Base-by-base conservation (phyloP, 306 rosid genomes). In the Luffa acutangula region DNA sequence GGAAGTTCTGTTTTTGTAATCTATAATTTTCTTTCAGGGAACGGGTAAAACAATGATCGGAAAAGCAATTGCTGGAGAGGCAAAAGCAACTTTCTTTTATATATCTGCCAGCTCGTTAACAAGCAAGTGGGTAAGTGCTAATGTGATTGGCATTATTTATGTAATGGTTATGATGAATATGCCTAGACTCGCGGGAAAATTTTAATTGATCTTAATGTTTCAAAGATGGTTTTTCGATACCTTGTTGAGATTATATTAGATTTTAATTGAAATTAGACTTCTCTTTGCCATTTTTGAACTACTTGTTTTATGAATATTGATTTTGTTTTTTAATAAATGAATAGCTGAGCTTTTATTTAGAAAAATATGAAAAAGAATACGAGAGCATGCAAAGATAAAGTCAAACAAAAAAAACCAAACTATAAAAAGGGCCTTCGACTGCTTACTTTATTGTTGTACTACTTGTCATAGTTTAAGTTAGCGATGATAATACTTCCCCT, bases 31-130 rank as follows among this genome's bases (percentile, higher is more conserved):
- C 82, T 88, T 46, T 70, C 81, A 95, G 97, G 99, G 99, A 84
- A 93, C 97, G 21, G 99, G 99, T 21, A 95, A 95, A 88, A 95
- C 99, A 80, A 95, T 95, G 97, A 93, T 95, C 34, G 99, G 99
- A 79, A 95, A 95, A 88, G 97, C 99, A 84, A 95, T 91, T 83
- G 97, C 97, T 76, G 99, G 99, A 86, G 97, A 95, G 88, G 99
- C 99, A 51, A 90, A 93, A 83, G 99, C 97, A 83, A 90, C 99
- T 57, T 95, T 95, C 85, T 95, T 95, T 88, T 95, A 93, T 88
- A 90, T 95, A 83, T 95, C 97, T 79, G 97, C 99, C 70, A 93
- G 97, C 86, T 91, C 97, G 33, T 83, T 95, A 85, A 91, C 97
- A 52, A 95, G 98, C 96, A 95, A 93, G 85, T 93, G 97, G 99